These are phyloP conservation scores for Gloeophyllum trabeum DNA, from an alignment of 768 basidiomycete genomes.

Conservation along the genomic window DNA sequence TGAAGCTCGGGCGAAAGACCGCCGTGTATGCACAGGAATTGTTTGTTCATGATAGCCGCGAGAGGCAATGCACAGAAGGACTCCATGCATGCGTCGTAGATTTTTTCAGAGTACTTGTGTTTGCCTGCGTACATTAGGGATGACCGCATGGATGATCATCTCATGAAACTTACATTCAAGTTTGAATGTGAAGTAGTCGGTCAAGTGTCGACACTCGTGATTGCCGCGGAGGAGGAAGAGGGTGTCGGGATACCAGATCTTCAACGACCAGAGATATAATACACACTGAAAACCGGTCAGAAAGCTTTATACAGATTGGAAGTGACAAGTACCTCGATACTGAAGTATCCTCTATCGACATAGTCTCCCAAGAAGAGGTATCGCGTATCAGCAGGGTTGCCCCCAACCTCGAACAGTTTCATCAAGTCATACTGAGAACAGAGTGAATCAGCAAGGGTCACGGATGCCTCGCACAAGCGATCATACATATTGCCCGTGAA, in stretches of 20 bases:
- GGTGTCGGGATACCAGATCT: constrained; percentile 99
- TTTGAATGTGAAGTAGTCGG: constrained; percentile 99
- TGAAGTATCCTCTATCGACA: constrained; percentile 69
- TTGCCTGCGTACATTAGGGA: constrained; percentile 55
- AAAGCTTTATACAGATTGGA: neutral
- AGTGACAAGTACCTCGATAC: constrained; percentile 42
- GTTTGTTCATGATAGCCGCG: constrained; percentile 98
- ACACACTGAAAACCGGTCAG: constrained; percentile 60
- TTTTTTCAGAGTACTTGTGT: constrained; percentile 94
- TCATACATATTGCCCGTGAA: constrained; percentile 97
- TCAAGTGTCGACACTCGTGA: constrained; percentile 97
- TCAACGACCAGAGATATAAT: constrained; percentile 93
- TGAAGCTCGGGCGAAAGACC: constrained; percentile 92
- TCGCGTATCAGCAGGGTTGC: constrained; percentile 61
- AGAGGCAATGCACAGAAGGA: constrained; percentile 93
- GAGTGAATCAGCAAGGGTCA: constrained; percentile 1
- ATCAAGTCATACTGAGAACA: constrained; percentile 54
- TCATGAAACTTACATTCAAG: constrained; percentile 68
- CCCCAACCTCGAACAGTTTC: constrained; percentile 73
- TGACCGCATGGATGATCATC: neutral
- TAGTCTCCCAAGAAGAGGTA: constrained; percentile 72
- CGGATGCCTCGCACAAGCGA: constrained; percentile 7
- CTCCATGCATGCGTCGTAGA: constrained; percentile 98
- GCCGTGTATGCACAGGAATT: constrained; percentile 97
- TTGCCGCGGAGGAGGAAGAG: constrained; percentile 95